phyloP scores from a whole-genome alignment of 257 asterid species.

The Solanum ossicruentum region DNA sequence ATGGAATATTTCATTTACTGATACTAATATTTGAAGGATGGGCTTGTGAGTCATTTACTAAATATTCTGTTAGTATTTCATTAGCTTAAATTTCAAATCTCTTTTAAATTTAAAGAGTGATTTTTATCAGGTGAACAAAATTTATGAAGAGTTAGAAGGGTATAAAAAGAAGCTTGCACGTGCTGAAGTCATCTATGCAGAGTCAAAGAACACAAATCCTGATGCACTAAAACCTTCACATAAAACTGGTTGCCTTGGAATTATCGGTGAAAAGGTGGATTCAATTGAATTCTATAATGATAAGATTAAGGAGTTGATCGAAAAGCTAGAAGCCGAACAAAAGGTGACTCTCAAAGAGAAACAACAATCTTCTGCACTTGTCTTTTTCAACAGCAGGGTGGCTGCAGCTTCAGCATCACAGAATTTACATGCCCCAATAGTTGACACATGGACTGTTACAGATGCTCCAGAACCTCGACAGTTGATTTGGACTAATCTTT shows the following conservation, averaged over 20 bases:
- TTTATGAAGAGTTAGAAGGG: slow-evolving; percentile 60
- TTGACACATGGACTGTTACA: slow-evolving; percentile 65
- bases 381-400: slow-evolving; percentile 62
- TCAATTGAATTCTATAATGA: slow-evolving; percentile 60
- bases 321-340: slow-evolving; percentile 57
- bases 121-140: slow-evolving; percentile 47
- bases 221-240: slow-evolving; percentile 59
- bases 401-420: slow-evolving; percentile 85
- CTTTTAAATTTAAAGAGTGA: not conserved
- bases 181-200: slow-evolving; percentile 49
- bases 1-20: not conserved
- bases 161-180: slow-evolving; percentile 70
- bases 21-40: not conserved
- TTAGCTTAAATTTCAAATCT: not conserved
- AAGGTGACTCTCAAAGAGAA: slow-evolving; percentile 64
- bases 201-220: slow-evolving; percentile 40
- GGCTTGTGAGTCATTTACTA: not conserved
- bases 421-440: slow-evolving; percentile 58
- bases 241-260: slow-evolving; percentile 67
- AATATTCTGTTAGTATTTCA: not conserved
- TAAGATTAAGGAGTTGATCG: slow-evolving; percentile 46
- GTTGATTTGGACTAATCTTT: slow-evolving; percentile 63
- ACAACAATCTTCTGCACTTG: slow-evolving; percentile 62
- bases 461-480: slow-evolving; percentile 78
- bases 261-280: slow-evolving; percentile 66